Evolutionary conservation across 345 rosid species (phyloP), one percentile per base, ranked within the genome.

Genomic region (Brassica carinata): DNA sequence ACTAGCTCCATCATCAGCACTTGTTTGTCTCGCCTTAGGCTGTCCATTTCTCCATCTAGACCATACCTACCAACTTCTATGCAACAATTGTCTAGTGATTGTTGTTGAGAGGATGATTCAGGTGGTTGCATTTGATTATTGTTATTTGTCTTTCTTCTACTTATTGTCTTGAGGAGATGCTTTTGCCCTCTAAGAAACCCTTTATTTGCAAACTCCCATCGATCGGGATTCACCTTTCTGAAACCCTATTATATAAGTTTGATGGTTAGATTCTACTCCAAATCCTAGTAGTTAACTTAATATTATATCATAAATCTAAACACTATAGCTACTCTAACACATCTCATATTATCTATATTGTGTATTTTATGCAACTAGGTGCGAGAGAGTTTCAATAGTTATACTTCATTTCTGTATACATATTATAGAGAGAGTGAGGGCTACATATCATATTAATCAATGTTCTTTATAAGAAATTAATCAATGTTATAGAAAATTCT

Each of bases 221-320:
- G 86, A 78, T 95, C 98, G 65, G 94, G 92, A 88, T 95, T 97
- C 78, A 95, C 94, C 83, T 95, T 95, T 78, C 91, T 91, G 86
- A 95, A 95, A 75, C 99, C 98, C 98, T 92, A 77, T 43, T 57
- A 67, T 26, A 72, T 48, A 5, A 69, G 67, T 72, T 71, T 72
- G 26, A 72, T 72, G 81, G 29, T 77, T 67, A 81, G 67, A 79
- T 61, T 74, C 69, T 72, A 53, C 38, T 69, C 40, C 74, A 85
- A 66, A 48, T 78, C 57, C 64, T 65, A 10, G 45, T 5, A 36
- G 7, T 58, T 45, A 62, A 62, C n/a, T 26, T 61, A 18, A 31
- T 2, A 53, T 53, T 5, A 58, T n/a, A 53, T 57, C 48, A 64
- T 0, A 64, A 36, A 36, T 1, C 10, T 65, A 80, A 75, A 38